Evolutionary conservation across 2,329 filamentous ascomycete genomes (phyloP).

Genomic region (Diplodia scrobiculata): DNA sequence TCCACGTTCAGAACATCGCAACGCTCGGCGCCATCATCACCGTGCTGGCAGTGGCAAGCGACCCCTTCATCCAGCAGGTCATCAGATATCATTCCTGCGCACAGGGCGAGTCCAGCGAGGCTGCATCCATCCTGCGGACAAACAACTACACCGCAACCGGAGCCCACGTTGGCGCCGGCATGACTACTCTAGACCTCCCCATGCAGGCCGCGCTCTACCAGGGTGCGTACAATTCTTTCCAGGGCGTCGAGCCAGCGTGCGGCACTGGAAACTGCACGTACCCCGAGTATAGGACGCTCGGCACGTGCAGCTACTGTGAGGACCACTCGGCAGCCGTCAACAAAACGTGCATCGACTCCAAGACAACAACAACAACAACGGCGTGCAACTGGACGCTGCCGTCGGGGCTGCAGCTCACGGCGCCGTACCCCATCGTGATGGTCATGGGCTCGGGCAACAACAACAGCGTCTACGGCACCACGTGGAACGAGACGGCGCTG

Average conservation of each 20-base stretch:
- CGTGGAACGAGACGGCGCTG: neutral
- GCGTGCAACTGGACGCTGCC: neutral
- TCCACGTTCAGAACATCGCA: neutral
- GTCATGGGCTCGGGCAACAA: neutral
- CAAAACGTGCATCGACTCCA: neutral
- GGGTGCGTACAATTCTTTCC: neutral
- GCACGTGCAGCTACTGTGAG: constrained; percentile 7
- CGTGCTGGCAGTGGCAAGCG: constrained; percentile 5
- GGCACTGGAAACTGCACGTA: constrained; percentile 3
- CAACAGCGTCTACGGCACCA: neutral
- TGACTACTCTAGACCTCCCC: neutral
- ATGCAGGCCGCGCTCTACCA: constrained; percentile 1
- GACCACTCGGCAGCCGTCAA: constrained; percentile 1
- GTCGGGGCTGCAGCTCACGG: neutral
- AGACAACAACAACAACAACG: neutral
- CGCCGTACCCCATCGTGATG: neutral
- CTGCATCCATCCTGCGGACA: neutral
- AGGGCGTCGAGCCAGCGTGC: neutral
- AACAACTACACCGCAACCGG: constrained; percentile 8
- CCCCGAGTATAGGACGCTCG: constrained; percentile 1
- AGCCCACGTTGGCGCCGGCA: neutral
- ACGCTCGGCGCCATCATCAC: constrained; percentile 4
- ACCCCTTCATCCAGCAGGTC: constrained; percentile 15
- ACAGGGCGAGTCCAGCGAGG: neutral
- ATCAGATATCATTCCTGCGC: constrained; percentile 7